Percentiles rank a stretch among this genome's conserved stretches.
These are phyloP conservation scores for Pulveroboletus sp. DNA, from an alignment of 768 basidiomycete genomes.

Conservation along the genomic window DNA sequence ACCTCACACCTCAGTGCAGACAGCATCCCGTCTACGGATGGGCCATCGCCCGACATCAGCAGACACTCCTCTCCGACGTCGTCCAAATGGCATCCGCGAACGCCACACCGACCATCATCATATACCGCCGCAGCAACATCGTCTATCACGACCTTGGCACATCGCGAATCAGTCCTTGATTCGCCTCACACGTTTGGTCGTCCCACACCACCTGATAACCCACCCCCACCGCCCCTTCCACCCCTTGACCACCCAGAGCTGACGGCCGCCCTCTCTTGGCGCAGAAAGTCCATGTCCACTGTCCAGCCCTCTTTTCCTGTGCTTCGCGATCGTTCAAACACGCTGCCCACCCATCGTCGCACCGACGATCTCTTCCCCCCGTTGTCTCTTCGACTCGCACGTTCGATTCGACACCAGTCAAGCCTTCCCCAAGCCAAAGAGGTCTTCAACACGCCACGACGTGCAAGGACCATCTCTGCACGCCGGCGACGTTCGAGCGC, in stretches of 20 bases:
- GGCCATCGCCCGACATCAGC: conserved; percentile 11
- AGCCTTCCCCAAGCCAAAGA: conserved; percentile 29
- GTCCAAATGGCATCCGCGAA: conserved; percentile 24
- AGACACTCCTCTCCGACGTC: conserved; percentile 30
- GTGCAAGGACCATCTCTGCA: conserved; percentile 32
- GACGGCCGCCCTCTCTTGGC: conserved; percentile 19
- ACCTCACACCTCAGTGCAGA: conserved; percentile 11
- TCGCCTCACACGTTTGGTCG: conserved; percentile 43
- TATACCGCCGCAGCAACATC: conserved; percentile 15
- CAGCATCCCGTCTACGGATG: conserved; percentile 18
- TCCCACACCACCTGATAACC: conserved; percentile 31
- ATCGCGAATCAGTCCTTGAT: conserved; percentile 23
- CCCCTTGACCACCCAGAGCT: conserved; percentile 44
- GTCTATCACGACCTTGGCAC: conserved; percentile 25
- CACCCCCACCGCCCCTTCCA: conserved; percentile 52
- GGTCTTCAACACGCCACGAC: conserved; percentile 13
- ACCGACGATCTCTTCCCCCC: conserved; percentile 20
- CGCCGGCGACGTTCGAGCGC: conserved; percentile 50
- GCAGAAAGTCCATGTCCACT: conserved; percentile 12
- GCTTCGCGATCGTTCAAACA: conserved; percentile 24
- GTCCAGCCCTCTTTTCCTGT: conserved; percentile 2
- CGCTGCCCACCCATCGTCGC: conserved; percentile 15
- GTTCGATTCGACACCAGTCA: conserved; percentile 25
- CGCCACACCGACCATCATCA: conserved; percentile 25
- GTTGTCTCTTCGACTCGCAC: conserved; percentile 25